These are phyloP conservation scores for Scutellaria baicalensis DNA, from an alignment of 257 asterid species.

Conservation along the genomic window DNA sequence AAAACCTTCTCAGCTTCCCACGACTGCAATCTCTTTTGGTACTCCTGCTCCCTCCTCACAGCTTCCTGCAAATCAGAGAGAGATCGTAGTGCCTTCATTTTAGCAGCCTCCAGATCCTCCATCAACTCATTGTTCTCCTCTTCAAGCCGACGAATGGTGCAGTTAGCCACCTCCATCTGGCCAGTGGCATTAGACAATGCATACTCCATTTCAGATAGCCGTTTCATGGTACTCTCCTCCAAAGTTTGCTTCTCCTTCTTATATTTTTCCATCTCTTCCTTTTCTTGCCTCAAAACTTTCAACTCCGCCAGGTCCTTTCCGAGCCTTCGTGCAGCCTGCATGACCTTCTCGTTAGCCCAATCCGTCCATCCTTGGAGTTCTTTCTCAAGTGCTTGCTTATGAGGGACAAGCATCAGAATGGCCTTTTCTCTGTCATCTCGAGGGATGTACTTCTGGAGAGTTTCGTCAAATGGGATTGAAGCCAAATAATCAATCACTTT, in stretches of 20 bases:
- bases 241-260: constrained; percentile 47
- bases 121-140: constrained; percentile 36
- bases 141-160: constrained; percentile 33
- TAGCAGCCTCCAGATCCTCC: constrained; percentile 39
- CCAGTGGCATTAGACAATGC: constrained; percentile 41
- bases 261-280: constrained; percentile 44
- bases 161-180: constrained; percentile 39
- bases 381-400: constrained; percentile 33
- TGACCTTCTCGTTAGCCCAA: constrained; percentile 72
- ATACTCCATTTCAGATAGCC: constrained; percentile 60
- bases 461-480: constrained; percentile 45
- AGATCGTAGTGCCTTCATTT: constrained; percentile 17
- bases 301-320: constrained; percentile 53
- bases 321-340: constrained; percentile 66
- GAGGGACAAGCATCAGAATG: constrained; percentile 33
- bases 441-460: constrained; percentile 37
- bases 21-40: constrained; percentile 37
- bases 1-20: constrained; percentile 36
- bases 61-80: constrained; percentile 35
- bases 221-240: constrained; percentile 53
- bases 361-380: constrained; percentile 53
- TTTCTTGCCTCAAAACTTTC: constrained; percentile 67
- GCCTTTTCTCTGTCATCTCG: constrained; percentile 46
- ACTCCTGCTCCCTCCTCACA: constrained; percentile 43
- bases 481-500: constrained; percentile 30